Evolutionary conservation across 164 flowering plant genomes (phyloP), one percentile per base, ranked within the genome.

Genomic region (Cinnamomum micranthum): DNA sequence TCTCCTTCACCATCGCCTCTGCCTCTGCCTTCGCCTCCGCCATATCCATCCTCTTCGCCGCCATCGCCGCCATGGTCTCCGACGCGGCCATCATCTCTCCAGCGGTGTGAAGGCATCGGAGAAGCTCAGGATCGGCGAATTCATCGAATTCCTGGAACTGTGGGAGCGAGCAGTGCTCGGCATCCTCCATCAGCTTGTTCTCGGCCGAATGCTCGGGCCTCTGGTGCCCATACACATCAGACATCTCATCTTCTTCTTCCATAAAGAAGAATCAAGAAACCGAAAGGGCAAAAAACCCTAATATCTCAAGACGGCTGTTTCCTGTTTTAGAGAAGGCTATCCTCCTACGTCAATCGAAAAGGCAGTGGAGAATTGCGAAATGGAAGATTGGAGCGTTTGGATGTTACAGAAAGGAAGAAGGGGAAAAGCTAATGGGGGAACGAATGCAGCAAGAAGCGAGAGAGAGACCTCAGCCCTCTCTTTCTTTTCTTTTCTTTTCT

Each of bases 241-340:
- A 67, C 33, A 67, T 67, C 47, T 67, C 69, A 15, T 67, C 69
- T 14, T 67, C 69, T 20, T 67, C 69, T 31, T 67, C 69, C 69
- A 67, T 67, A 41, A 2, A 19, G 33, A 67, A 67, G 17, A 31
- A 4, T 31, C 35, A 67, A 67, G 47, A 6, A 1, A 35, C 47
- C 10, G 47, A 35, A 35, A 41, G 47, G 11, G 10, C 0, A 31
- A 41, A 6, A 41, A 41, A 41, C 47, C 47, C 47, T 41, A 41
- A 41, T 41, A 41, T 41, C 47, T 9, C 47, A 41, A 41, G 47
- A 41, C 47, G 47, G 2, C 47, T 7, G 47, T 9, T 41, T 9
- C 2, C 47, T 9, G 47, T 41, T 7, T 0, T 9, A 41, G 47
- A 41, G 2, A 41, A 41, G 11, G 47, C 10, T 6, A 1, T 31